phyloP scores from a whole-genome alignment of 2,329 filamentous ascomycete genomes.

The Capronia coronata region DNA sequence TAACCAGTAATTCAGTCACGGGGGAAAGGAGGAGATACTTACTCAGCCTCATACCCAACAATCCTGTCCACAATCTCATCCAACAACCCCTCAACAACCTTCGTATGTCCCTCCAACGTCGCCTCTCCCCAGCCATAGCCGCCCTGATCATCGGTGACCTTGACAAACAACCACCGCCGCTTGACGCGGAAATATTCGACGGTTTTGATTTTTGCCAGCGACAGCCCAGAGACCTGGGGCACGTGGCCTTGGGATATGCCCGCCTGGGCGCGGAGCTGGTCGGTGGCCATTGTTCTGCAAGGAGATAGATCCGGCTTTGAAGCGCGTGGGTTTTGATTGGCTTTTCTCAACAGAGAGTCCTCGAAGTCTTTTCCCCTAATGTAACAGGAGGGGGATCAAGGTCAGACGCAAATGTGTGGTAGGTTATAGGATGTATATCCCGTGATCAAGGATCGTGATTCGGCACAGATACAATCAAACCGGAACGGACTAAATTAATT shows the following conservation, averaged over 20 bases:
- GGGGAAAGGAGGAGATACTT: conserved; percentile 26
- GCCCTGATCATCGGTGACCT: conserved; percentile 61
- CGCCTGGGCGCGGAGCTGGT: conserved; percentile 17
- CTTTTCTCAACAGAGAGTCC: too few relatives aligned
- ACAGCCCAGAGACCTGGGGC: conserved; percentile 1
- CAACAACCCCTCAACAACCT: conserved; percentile 67
- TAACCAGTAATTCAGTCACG: too few relatives aligned
- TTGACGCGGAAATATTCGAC: conserved; percentile 71
- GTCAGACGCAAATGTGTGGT: too few relatives aligned
- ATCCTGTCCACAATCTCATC: conserved; percentile 60
- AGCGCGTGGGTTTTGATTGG: too few relatives aligned
- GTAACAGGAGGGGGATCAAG: too few relatives aligned
- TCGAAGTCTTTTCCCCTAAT: too few relatives aligned
- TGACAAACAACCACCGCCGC: conserved; percentile 72
- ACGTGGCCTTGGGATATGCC: conserved; percentile 11
- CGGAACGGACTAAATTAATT: too few relatives aligned
- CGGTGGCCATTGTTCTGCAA: conserved; percentile 19
- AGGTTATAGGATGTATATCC: too few relatives aligned
- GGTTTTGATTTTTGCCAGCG: conserved; percentile 43
- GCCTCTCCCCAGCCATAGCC: conserved; percentile 68
- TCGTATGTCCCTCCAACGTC: conserved; percentile 65
- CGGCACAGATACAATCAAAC: too few relatives aligned
- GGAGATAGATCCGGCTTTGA: too few relatives aligned
- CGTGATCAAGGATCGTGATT: too few relatives aligned
- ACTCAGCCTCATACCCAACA: conserved; percentile 65